Evolutionary conservation across 345 rosid genomes (phyloP).

Genomic region (Gossypium bickii): DNA sequence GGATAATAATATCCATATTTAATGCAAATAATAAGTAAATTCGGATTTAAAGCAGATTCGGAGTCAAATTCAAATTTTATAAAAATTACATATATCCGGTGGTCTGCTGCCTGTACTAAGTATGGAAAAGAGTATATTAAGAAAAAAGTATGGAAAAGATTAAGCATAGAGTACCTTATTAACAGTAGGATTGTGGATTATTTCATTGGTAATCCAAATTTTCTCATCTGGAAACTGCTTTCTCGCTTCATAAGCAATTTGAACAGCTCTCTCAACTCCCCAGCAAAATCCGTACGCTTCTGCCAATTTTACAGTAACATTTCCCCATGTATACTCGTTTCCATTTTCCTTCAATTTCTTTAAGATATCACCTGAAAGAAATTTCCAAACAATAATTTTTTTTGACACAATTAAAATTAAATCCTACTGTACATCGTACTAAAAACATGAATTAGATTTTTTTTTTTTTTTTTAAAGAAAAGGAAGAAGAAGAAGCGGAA

Average conservation of each 20-base stretch:
- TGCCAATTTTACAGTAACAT: conserved; percentile 77
- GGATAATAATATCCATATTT: no score
- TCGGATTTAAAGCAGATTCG: no score
- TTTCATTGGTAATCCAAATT: conserved; percentile 93
- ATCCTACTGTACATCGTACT: no score
- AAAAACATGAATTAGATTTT: no score
- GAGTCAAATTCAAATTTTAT: no score
- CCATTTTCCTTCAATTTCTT: conserved; percentile 82
- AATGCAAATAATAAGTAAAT: no score
- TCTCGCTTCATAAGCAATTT: conserved; percentile 96
- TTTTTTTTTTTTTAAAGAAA: no score
- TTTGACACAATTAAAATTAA: not conserved
- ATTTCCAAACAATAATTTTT: not conserved
- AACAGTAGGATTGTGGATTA: conserved; percentile 90
- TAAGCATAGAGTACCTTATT: conserved; percentile 48
- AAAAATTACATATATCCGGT: no score
- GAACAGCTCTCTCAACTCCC: conserved; percentile 97
- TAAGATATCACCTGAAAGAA: conserved; percentile 60
- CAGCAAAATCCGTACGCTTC: conserved; percentile 87
- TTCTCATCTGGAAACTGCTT: conserved; percentile 71
- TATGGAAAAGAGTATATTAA: no score
- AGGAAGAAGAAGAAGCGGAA: no score
- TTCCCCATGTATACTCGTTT: conserved; percentile 68
- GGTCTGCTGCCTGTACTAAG: no score
- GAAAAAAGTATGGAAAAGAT: no score